Evolutionary conservation across 164 flowering plant species (phyloP).

Genomic region (Vitis riparia): DNA sequence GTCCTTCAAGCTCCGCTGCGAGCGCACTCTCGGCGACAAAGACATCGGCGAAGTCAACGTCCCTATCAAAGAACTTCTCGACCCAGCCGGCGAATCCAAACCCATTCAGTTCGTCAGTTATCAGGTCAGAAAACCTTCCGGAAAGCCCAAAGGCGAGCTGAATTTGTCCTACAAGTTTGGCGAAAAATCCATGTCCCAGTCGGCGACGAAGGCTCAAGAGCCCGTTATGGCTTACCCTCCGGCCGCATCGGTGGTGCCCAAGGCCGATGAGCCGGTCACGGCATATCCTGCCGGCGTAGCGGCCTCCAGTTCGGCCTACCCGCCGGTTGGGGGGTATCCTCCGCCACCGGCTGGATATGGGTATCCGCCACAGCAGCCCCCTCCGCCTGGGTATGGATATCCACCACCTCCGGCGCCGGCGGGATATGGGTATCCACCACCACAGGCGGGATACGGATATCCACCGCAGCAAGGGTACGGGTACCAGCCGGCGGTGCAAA

Average conservation of each 20-base stretch:
- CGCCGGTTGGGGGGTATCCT: background rate
- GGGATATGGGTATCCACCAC: constrained; percentile 21
- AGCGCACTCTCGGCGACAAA: constrained; percentile 51
- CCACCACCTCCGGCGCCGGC: constrained; percentile 5
- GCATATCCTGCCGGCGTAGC: constrained; percentile 15
- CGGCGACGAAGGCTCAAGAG: too few relatives aligned
- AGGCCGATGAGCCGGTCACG: constrained; percentile 28
- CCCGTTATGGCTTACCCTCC: background rate
- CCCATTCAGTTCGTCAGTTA: constrained; percentile 35
- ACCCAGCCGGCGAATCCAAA: constrained; percentile 16
- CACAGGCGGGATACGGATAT: constrained; percentile 5
- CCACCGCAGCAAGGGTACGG: constrained; percentile 24
- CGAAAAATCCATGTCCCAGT: constrained; percentile 17
- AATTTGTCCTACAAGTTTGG: constrained; percentile 57
- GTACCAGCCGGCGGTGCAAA: constrained; percentile 22
- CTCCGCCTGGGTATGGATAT: constrained; percentile 19
- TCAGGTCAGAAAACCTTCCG: constrained; percentile 52
- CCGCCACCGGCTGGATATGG: constrained; percentile 12
- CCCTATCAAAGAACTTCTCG: constrained; percentile 61
- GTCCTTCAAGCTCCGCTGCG: constrained; percentile 36
- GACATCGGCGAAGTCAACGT: constrained; percentile 62
- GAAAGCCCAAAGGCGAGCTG: constrained; percentile 57
- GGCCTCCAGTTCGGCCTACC: background rate
- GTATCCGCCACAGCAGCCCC: constrained; percentile 18
- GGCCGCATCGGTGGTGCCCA: background rate